These are phyloP conservation scores for Candida sanyaensis DNA, from an alignment of 1,139 yeast species.

Conservation along the genomic window DNA sequence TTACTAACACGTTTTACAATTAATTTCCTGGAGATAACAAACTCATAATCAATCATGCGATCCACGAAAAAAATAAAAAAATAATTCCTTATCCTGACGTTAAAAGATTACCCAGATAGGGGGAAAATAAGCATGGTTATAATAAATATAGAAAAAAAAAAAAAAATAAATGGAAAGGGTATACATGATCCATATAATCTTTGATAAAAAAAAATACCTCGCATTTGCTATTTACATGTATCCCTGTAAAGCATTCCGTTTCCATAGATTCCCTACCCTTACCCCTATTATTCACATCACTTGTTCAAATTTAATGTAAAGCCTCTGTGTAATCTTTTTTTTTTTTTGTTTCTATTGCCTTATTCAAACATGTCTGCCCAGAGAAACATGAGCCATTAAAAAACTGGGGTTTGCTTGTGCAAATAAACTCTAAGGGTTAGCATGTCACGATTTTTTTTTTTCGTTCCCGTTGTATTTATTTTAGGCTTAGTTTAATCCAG, in stretches of 20 bases:
- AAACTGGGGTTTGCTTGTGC: not conserved
- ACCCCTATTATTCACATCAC: not conserved
- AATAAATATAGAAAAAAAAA: not conserved
- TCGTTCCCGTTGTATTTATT: not conserved
- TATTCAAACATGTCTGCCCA: not conserved
- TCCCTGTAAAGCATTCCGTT: no score
- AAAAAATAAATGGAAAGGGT: not conserved
- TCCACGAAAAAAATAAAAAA: no score
- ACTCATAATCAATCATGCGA: no score
- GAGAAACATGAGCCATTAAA: not conserved
- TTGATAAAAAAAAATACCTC: not conserved
- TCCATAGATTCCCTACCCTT: no score
- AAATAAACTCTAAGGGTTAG: not conserved
- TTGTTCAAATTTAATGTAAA: no score
- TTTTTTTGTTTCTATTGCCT: not conserved
- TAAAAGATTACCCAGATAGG: no score
- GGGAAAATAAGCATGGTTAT: not conserved
- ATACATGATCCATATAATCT: not conserved
- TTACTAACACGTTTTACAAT: not conserved
- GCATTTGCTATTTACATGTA: not conserved
- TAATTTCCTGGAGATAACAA: no score
- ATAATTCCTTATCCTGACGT: no score
- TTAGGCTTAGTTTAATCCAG: not conserved
- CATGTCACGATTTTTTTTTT: not conserved
- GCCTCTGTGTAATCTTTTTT: no score